These are phyloP conservation scores for Xerocomellus intermedius DNA, from an alignment of 768 basidiomycete genomes.

Conservation along the genomic window DNA sequence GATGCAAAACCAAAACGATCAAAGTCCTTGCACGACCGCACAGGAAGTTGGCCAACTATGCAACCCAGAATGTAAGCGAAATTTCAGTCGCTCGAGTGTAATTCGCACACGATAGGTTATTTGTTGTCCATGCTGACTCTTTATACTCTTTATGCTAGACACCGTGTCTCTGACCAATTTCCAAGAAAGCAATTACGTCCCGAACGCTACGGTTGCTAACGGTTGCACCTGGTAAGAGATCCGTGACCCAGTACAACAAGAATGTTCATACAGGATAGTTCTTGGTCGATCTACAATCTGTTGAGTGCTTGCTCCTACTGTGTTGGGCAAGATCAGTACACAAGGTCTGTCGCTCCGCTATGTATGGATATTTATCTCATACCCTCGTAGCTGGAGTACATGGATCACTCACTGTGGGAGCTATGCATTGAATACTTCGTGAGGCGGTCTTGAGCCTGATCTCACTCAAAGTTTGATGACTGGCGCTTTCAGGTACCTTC, in stretches of 20 bases:
- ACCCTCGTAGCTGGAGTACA: constrained; percentile 17
- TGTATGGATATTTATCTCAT: constrained; percentile 1
- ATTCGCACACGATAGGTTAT: not conserved
- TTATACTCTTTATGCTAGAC: constrained; percentile 8
- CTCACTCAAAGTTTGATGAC: not conserved
- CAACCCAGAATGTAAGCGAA: constrained; percentile 11
- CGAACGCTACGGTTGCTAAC: constrained; percentile 14
- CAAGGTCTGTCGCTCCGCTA: constrained; percentile 12
- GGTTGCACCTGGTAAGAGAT: constrained; percentile 24
- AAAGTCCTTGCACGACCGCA: constrained; percentile 18
- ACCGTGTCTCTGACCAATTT: constrained; percentile 14
- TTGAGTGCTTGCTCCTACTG: constrained; percentile 29
- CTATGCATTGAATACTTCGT: constrained; percentile 20
- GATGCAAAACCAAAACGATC: constrained; percentile 10
- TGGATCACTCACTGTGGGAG: constrained; percentile 20
- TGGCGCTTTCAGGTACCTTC: constrained; percentile 22
- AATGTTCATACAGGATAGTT: constrained; percentile 17
- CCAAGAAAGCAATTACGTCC: constrained; percentile 19
- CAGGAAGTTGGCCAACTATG: constrained; percentile 22
- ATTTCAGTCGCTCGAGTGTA: not conserved
- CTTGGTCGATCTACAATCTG: constrained; percentile 32
- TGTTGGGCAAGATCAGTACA: constrained; percentile 3
- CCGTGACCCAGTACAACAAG: not conserved
- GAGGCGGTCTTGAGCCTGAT: not conserved
- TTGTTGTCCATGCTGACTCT: not conserved